Percentiles rank a stretch among this genome's conserved stretches.
phyloP scores from a whole-genome alignment of 495 filamentous ascomycete genomes.

The Chaetomium tenue region DNA sequence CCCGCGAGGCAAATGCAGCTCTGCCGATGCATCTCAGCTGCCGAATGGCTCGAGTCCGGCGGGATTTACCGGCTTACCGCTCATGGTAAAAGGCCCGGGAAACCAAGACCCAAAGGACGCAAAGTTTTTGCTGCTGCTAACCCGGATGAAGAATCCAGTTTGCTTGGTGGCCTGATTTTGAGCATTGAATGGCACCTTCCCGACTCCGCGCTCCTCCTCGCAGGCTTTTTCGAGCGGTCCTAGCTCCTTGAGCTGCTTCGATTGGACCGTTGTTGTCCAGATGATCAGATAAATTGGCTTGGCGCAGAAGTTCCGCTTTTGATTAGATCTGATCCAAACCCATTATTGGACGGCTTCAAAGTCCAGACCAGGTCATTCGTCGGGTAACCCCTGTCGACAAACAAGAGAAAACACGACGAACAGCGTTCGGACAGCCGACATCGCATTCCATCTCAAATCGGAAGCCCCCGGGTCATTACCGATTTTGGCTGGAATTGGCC shows the following conservation, averaged over 20 bases:
- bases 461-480: no score
- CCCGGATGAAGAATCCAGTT: background rate
- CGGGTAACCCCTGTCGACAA: background rate
- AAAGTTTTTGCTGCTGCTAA: background rate
- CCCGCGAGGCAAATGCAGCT: no score
- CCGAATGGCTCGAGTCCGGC: no score
- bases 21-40: no score
- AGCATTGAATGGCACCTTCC: background rate
- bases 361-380: background rate
- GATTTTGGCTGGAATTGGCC: no score
- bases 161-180: background rate
- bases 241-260: background rate
- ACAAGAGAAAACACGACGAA: background rate
- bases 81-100: background rate
- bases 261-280: slow-evolving; percentile 20
- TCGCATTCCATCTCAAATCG: background rate
- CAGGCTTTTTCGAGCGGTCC: background rate
- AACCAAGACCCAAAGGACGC: background rate
- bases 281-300: slow-evolving; percentile 35
- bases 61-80: background rate
- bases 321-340: slow-evolving; percentile 6
- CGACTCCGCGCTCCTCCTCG: background rate
- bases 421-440: background rate
- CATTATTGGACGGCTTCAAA: background rate
- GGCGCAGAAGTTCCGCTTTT: slow-evolving; percentile 12